Evolutionary conservation across 2,329 filamentous ascomycete species (phyloP).

Genomic region (Cyphellophora europaea): DNA sequence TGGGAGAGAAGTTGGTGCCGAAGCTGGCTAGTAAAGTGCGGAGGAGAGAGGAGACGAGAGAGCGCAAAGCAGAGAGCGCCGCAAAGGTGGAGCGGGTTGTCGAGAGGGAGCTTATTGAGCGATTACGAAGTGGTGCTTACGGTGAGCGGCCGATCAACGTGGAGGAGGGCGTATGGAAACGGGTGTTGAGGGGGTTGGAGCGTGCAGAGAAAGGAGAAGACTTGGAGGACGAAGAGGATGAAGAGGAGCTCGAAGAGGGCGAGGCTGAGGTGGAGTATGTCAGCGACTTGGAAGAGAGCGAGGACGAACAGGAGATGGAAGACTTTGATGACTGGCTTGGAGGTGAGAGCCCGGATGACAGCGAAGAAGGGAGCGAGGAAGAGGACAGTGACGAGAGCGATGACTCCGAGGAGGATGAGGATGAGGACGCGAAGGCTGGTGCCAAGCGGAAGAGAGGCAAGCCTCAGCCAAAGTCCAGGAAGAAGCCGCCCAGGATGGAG

Average conservation of each 20-base stretch:
- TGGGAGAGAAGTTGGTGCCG: slow-evolving; percentile 81
- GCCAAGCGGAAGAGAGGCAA: slow-evolving; percentile 49
- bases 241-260: slow-evolving; percentile 52
- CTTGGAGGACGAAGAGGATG: slow-evolving; percentile 67
- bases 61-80: slow-evolving; percentile 67
- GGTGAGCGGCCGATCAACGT: slow-evolving; percentile 92
- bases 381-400: slow-evolving; percentile 45
- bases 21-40: slow-evolving; percentile 85
- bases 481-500: slow-evolving; percentile 58
- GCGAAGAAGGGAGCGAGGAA: slow-evolving; percentile 33
- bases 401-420: slow-evolving; percentile 40
- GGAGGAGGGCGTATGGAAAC: slow-evolving; percentile 93
- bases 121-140: slow-evolving; percentile 84
- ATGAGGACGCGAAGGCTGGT: slow-evolving; percentile 36
- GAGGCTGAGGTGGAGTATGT: slow-evolving; percentile 84
- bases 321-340: slow-evolving; percentile 96
- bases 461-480: slow-evolving; percentile 45
- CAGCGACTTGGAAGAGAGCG: slow-evolving; percentile 77
- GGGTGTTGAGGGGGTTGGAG: slow-evolving; percentile 85
- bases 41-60: slow-evolving; percentile 63
- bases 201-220: slow-evolving; percentile 78
- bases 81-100: slow-evolving; percentile 95
- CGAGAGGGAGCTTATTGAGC: slow-evolving; percentile 86
- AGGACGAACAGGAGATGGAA: slow-evolving; percentile 69
- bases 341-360: slow-evolving; percentile 49